Evolutionary conservation across 306 rosid genomes (phyloP).

Genomic region (Lotus japonicus): DNA sequence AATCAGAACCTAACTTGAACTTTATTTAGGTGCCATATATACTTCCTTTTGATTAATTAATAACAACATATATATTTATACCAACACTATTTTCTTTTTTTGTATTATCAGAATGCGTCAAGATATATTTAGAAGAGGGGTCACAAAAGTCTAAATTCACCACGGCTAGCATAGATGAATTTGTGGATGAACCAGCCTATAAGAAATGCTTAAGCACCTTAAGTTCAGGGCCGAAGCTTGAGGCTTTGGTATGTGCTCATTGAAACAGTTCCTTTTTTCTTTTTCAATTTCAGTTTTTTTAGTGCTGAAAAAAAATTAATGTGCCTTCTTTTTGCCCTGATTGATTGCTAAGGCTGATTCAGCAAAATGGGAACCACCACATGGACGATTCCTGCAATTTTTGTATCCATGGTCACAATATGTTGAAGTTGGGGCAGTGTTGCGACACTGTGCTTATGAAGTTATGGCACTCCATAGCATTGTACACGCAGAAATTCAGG

Average conservation of each 20-base stretch:
- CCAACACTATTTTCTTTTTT: no score
- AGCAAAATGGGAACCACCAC: constrained; percentile 91
- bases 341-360: constrained; percentile 43
- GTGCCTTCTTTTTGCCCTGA: not conserved
- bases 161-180: constrained; percentile 48
- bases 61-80: no score
- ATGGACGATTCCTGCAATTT: constrained; percentile 62
- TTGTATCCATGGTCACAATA: constrained; percentile 72
- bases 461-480: constrained; percentile 78
- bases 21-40: no score
- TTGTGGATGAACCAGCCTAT: constrained; percentile 59
- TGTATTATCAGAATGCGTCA: constrained; percentile 45
- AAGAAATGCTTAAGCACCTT: constrained; percentile 49
- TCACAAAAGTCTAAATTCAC: constrained; percentile 33
- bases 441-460: constrained; percentile 61
- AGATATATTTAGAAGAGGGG: constrained; percentile 55
- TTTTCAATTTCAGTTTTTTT: not conserved
- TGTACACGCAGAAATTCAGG: constrained; percentile 78
- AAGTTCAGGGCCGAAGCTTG: constrained; percentile 58
- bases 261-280: not conserved
- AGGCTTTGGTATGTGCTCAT: constrained; percentile 39
- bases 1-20: no score
- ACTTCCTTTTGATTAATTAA: no score
- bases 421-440: constrained; percentile 58
- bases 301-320: not conserved